Evolutionary conservation across 2,329 filamentous ascomycete genomes (phyloP).

Genomic region (Penicillium sp.): DNA sequence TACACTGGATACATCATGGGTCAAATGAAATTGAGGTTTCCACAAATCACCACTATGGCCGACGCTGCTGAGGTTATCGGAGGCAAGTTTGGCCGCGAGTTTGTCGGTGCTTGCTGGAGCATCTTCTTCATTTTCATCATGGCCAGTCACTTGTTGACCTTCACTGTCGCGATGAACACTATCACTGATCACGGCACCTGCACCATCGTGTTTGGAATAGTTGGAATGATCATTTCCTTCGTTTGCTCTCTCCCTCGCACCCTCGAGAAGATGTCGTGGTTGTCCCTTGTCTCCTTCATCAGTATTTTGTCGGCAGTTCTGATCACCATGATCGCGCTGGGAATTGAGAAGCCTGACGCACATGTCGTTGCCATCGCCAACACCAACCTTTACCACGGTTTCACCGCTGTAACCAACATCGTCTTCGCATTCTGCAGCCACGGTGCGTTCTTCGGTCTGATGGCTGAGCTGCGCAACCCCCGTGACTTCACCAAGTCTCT

Average conservation of each 20-base stretch:
- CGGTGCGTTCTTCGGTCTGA: constrained; percentile 68
- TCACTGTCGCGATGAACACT: constrained; percentile 66
- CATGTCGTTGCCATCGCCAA: constrained; percentile 39
- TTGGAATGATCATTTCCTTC: constrained; percentile 60
- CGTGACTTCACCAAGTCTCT: constrained; percentile 63
- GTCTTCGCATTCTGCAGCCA: constrained; percentile 69
- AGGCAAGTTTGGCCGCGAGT: constrained; percentile 60
- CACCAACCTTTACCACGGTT: constrained; percentile 54
- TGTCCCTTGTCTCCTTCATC: constrained; percentile 63
- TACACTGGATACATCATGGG: constrained; percentile 63
- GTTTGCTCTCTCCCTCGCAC: constrained; percentile 62
- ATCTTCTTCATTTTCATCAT: constrained; percentile 69
- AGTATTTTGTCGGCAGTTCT: constrained; percentile 65
- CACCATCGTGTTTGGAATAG: constrained; percentile 63
- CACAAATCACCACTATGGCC: constrained; percentile 64
- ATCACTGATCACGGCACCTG: constrained; percentile 62
- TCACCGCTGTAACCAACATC: constrained; percentile 66
- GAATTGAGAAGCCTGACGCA: constrained; percentile 48
- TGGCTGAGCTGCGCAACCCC: constrained; percentile 63
- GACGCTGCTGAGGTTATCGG: constrained; percentile 65
- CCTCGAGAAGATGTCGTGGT: constrained; percentile 60
- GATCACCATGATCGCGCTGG: constrained; percentile 66
- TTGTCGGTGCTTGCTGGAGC: constrained; percentile 62
- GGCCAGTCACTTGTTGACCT: constrained; percentile 70
- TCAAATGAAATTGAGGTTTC: constrained; percentile 58